Base-by-base conservation (phyloP, 331 rosid genomes). In the Phaseolus coccineus region DNA sequence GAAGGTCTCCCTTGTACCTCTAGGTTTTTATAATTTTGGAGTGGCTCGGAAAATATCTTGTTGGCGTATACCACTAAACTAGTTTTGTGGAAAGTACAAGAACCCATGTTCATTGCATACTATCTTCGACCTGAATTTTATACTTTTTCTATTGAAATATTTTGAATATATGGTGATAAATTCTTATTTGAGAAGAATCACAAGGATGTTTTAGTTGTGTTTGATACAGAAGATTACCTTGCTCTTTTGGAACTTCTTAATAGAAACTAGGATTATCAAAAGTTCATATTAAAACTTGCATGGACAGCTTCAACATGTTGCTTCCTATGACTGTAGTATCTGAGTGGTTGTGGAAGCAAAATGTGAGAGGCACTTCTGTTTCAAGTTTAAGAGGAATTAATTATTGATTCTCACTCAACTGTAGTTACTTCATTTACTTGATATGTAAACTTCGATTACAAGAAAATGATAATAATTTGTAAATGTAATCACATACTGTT, bases 271-370 rank as follows among this genome's bases (percentile, higher is more conserved):
- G 88, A 87, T 52, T 91, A 87, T 80, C 83, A 83, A 74, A 85
- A 85, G 77, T 90, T 95, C 74, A 91, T 93, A 73, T 66, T 89
- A 79, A 86, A 85, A 83, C 97, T 95, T 84, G 97, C 97, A 53
- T 90, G 96, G 97, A 95, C 93, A 87, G 97, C 99, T 68, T 77
- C 94, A 93, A 64, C 97, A 92, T 56, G 94, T 87, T 77, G 94
- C 97, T 77, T 91, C 97, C 39, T 93, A 95, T 82, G 97, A 95
- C 97, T 79, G 97, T 94, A 5, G 94, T 93, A 58, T 87, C 97
- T 39, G 96, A 95, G 90, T 93, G 97, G 99, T 72, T 95, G 47
- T 95, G 99, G 99, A 91, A 91, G 89, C 97, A 91, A 78, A 90
- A 88, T 58, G 84, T 31, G 15, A 92, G 87, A 85, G 97, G 97